phyloP scores from a whole-genome alignment of 148 eudicot genomes.

The Linanthus parryae region DNA sequence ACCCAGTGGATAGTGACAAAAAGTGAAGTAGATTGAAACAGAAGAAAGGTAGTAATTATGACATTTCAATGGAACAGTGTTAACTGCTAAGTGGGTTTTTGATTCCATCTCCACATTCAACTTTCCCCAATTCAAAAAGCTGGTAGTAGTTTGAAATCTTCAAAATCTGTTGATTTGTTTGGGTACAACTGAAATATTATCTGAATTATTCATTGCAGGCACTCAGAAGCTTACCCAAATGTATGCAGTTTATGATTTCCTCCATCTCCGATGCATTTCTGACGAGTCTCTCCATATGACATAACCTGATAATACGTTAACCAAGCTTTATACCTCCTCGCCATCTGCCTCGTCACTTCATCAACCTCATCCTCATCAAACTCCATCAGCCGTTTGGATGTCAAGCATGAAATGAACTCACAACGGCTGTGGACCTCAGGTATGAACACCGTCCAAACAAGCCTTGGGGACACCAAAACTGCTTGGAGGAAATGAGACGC shows the following conservation, averaged over 20 bases:
- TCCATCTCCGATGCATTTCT: background rate
- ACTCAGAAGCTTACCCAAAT: constrained; percentile 18
- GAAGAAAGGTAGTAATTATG: too few relatives aligned
- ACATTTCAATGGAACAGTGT: too few relatives aligned
- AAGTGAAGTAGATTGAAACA: too few relatives aligned
- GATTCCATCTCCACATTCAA: too few relatives aligned
- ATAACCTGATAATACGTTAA: constrained; percentile 47
- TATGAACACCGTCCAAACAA: constrained; percentile 22
- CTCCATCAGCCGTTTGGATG: constrained; percentile 11
- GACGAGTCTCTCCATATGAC: constrained; percentile 22
- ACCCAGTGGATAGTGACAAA: too few relatives aligned
- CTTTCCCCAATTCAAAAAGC: too few relatives aligned
- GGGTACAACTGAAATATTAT: background rate
- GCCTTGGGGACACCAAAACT: constrained; percentile 27
- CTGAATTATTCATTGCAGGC: constrained; percentile 5
- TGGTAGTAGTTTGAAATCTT: too few relatives aligned
- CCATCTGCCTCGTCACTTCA: constrained; percentile 26
- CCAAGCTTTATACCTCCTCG: constrained; percentile 44
- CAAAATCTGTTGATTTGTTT: too few relatives aligned
- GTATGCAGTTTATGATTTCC: constrained; percentile 10
- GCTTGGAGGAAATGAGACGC: constrained; percentile 51
- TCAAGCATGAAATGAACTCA: constrained; percentile 2
- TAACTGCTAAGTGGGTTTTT: too few relatives aligned
- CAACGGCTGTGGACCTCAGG: constrained; percentile 21
- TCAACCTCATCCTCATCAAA: constrained; percentile 17